Base-by-base conservation (phyloP, 2,329 filamentous ascomycete genomes). In the Claviceps sp. region DNA sequence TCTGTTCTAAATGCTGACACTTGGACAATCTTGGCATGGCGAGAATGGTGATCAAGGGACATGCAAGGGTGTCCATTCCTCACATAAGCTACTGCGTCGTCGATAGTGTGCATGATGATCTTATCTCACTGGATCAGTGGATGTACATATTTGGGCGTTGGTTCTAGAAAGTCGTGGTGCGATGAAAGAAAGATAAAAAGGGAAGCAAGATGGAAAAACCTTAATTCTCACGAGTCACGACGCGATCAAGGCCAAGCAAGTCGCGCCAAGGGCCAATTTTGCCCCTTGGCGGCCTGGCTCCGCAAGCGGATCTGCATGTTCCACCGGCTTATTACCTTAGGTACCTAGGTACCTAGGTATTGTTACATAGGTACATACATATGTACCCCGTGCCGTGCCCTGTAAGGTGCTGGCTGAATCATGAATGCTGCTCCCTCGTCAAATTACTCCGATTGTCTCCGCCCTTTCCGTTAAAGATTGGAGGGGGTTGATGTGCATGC, bases 401-500 rank as follows among this genome's bases (percentile, higher is more conserved):
- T 18, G 18, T 18, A 18, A 26, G 26, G 26, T 26, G 7, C 26
- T 26, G 26, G 6, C 26, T 26, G 26, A 26, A 26, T 26, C 26
- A 26, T 44, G 51, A 16, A 48, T 18, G 18, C 3, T 37, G 48
- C 40, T 44, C 22, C 26, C 40, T 22, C 16, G 30, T 42, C 47
- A 49, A 45, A 34, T 37, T 42, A 11, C 42, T 53, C 47, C 51
- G 24, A 47, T 53, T 18, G 24, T 38, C 47, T 47, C 50, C 38
- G 50, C 45, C 16, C 38, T n/a, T 4, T 37, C 14, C 8, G n/a
- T 8, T 5, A 16, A 48, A 42, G 37, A 41, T 9, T 30, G 44
- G 20, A 1, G 11, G 16, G 7, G 49, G n/a, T 6, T 16, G 5
- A 20, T 2, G 3, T 7, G 5, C 6, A 22, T 36, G 3, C 6